Evolutionary conservation across 2,329 filamentous ascomycete species (phyloP).

Genomic region (Bipolaris zeicola): DNA sequence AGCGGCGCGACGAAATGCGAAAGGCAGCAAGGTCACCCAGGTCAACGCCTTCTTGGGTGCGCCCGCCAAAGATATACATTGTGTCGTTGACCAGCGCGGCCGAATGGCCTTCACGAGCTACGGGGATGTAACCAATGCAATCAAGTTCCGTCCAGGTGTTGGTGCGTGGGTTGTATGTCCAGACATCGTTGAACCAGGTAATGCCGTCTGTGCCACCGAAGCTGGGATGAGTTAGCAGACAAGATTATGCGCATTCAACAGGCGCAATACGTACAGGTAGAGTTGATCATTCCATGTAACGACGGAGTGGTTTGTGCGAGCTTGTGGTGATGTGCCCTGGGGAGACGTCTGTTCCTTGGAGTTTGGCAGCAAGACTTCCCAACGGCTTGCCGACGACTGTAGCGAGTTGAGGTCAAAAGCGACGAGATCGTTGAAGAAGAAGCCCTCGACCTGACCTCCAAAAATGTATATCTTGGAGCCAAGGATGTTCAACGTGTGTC

Average conservation of each 20-base stretch:
- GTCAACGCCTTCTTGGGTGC: slow-evolving; percentile 90
- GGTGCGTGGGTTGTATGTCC: slow-evolving; percentile 84
- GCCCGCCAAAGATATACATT: slow-evolving; percentile 98
- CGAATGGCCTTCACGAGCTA: slow-evolving; percentile 91
- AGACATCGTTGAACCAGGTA: slow-evolving; percentile 99
- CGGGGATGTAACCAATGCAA: slow-evolving; percentile 96
- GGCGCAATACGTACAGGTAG: slow-evolving; percentile 65
- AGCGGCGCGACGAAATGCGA: slow-evolving; percentile 79
- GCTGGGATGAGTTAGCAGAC: slow-evolving; percentile 52
- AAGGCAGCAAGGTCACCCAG: slow-evolving; percentile 91
- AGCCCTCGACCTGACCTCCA: slow-evolving; percentile 94
- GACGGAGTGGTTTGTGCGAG: slow-evolving; percentile 92
- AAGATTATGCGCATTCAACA: slow-evolving; percentile 55
- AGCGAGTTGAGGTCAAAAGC: slow-evolving; percentile 96
- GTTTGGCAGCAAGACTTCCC: slow-evolving; percentile 88
- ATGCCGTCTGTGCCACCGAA: slow-evolving; percentile 97
- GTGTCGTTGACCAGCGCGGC: slow-evolving; percentile 93
- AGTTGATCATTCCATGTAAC: slow-evolving; percentile 92
- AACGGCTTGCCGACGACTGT: slow-evolving; percentile 87
- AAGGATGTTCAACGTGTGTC: slow-evolving; percentile 93
- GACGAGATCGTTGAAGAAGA: slow-evolving; percentile 96
- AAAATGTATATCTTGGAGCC: slow-evolving; percentile 98
- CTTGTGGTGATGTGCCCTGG: slow-evolving; percentile 64
- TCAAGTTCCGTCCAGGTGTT: slow-evolving; percentile 89
- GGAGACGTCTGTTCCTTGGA: slow-evolving; percentile 61